Percentiles rank a stretch among this genome's conserved stretches.
phyloP scores from a whole-genome alignment of 192 early-diverging fungal genomes.

The Backusella mclennaniae region DNA sequence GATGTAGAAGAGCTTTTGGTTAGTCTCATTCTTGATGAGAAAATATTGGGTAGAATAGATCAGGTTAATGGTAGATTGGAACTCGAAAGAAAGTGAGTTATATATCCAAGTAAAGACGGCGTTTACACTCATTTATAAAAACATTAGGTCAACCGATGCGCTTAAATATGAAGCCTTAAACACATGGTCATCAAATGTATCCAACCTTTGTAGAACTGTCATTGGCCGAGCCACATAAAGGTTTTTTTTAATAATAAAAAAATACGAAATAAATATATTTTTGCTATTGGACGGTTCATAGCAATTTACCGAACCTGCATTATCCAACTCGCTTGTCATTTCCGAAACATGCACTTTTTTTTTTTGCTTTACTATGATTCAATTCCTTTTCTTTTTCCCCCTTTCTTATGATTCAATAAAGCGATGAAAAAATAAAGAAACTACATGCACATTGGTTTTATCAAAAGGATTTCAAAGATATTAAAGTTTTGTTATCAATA shows the following conservation, averaged over 20 bases:
- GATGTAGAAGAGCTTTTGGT: constrained; percentile 90
- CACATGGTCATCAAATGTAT: constrained; percentile 69
- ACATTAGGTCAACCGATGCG: constrained; percentile 58
- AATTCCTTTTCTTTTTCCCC: not conserved
- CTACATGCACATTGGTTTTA: not conserved
- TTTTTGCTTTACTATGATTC: not conserved
- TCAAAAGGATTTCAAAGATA: not conserved
- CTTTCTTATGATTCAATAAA: not conserved
- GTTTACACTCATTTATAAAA: not conserved
- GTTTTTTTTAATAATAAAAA: too few relatives aligned
- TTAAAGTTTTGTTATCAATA: not conserved
- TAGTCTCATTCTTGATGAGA: constrained; percentile 84
- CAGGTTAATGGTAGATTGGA: constrained; percentile 84
- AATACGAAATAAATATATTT: too few relatives aligned
- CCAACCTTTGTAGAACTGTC: constrained; percentile 58
- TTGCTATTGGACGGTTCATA: not conserved
- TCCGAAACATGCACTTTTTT: not conserved
- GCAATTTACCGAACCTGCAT: not conserved
- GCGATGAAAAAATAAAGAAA: too few relatives aligned
- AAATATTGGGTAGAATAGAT: constrained; percentile 83
- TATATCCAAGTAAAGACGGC: not conserved
- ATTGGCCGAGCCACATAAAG: constrained; percentile 50
- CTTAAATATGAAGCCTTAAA: constrained; percentile 66
- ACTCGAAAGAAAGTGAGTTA: constrained; percentile 63
- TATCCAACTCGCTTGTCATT: not conserved